Percentiles rank a stretch among this genome's conserved stretches.
Evolutionary conservation across 371 early-diverging fungal genomes (phyloP).

Genomic region (Cokeromyces recurvatus): DNA sequence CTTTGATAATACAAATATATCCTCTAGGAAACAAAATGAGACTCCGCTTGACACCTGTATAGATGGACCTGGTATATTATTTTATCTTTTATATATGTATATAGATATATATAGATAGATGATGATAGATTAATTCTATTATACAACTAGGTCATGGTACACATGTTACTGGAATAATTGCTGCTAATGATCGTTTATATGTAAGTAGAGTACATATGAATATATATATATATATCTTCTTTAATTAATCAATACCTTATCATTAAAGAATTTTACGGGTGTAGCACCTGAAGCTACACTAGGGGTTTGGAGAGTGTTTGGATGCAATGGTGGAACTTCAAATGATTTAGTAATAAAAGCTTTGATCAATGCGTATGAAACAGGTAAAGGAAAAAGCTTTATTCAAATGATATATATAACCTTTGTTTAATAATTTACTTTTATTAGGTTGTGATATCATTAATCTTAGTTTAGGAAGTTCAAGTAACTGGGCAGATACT

Average conservation of each 20-base stretch:
- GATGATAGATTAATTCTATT: too few species aligned
- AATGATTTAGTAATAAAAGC: constrained; percentile 67
- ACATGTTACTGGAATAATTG: constrained; percentile 66
- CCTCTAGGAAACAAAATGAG: background rate
- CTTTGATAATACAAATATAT: constrained; percentile 15
- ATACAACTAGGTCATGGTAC: constrained; percentile 48
- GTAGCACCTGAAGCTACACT: constrained; percentile 64
- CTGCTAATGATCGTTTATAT: constrained; percentile 39
- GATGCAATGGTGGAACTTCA: constrained; percentile 58
- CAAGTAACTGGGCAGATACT: constrained; percentile 55
- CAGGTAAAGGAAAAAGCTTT: constrained; percentile 32
- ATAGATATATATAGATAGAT: background rate
- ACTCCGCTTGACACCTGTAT: constrained; percentile 18
- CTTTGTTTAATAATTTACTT: background rate
- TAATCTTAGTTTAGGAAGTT: constrained; percentile 71
- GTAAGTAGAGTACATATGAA: too few species aligned
- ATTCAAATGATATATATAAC: background rate
- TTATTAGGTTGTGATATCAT: constrained; percentile 51
- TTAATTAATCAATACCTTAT: too few species aligned
- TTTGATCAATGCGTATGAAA: constrained; percentile 58
- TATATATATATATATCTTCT: too few species aligned
- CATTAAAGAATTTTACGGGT: constrained; percentile 49
- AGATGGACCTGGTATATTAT: constrained; percentile 15
- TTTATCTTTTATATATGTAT: background rate
- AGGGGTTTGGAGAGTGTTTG: constrained; percentile 65